phyloP scores from a whole-genome alignment of 179 eudicot genomes.

The Nepenthes alata region DNA sequence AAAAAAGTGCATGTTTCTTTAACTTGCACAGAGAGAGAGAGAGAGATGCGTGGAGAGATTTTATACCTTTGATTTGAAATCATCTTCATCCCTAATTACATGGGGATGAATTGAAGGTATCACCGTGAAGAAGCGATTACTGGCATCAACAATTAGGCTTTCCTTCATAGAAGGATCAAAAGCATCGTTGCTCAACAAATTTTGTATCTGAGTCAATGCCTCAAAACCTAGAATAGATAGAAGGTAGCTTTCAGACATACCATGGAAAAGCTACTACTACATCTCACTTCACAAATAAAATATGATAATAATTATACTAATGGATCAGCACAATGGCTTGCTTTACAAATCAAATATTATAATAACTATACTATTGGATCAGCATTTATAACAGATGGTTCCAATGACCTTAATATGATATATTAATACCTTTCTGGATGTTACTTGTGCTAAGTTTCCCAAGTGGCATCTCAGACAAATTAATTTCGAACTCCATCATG shows the following conservation, averaged over 20 bases:
- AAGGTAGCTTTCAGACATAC: background rate
- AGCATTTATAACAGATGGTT: background rate
- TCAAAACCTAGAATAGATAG: conserved; percentile 58
- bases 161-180: conserved; percentile 49
- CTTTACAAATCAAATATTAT: background rate
- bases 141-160: conserved; percentile 82
- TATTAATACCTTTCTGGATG: conserved; percentile 62
- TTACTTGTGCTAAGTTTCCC: conserved; percentile 94
- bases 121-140: conserved; percentile 89
- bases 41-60: background rate
- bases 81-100: conserved; percentile 84
- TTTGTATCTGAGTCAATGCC: conserved; percentile 88
- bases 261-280: too few relatives aligned
- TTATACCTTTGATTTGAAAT: conserved; percentile 81
- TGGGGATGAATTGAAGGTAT: conserved; percentile 96
- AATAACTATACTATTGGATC: background rate
- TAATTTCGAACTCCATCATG: conserved; percentile 97
- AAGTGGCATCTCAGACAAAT: conserved; percentile 97
- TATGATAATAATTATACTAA: too few relatives aligned
- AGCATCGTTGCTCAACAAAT: conserved; percentile 36
- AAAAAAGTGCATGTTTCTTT: too few relatives aligned
- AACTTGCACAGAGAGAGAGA: background rate
- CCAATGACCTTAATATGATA: background rate
- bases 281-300: too few relatives aligned
- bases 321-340: too few relatives aligned